Percentiles rank a stretch among this genome's conserved stretches.
Evolutionary conservation across 768 basidiomycete genomes (phyloP).

Genomic region (Russula dissimulans): DNA sequence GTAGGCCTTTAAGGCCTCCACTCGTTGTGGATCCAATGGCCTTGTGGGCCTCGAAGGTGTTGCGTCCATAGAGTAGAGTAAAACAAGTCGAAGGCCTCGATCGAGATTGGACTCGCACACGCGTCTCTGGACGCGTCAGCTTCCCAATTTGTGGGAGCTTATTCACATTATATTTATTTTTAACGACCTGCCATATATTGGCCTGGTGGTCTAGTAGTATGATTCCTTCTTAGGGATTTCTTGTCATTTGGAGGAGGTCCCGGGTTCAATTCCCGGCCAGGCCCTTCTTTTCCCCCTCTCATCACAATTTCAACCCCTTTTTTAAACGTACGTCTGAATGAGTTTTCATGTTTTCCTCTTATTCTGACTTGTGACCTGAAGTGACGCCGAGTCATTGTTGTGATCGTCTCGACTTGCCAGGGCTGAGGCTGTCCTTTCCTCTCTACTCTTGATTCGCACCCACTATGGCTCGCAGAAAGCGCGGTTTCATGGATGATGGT

Average conservation of each 20-base stretch:
- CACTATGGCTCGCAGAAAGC: slow-evolving; percentile 67
- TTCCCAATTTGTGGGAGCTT: slow-evolving; percentile 1
- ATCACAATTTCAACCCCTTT: too few relatives aligned
- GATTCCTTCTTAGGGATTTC: slow-evolving; percentile 49
- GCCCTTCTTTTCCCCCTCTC: slow-evolving; percentile 30
- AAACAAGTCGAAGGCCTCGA: neutral
- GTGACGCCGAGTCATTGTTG: slow-evolving; percentile 7
- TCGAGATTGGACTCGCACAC: neutral
- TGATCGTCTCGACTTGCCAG: neutral
- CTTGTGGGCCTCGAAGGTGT: slow-evolving; percentile 30
- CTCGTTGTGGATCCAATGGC: slow-evolving; percentile 59
- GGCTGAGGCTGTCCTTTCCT: neutral
- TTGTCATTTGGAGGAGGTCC: slow-evolving; percentile 62
- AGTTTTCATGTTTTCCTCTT: neutral
- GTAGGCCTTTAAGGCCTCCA: slow-evolving; percentile 67
- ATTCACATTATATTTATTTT: neutral
- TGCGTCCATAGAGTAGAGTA: slow-evolving; percentile 21
- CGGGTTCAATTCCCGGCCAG: slow-evolving; percentile 83
- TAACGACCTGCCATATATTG: slow-evolving; percentile 5
- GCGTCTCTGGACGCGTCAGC: slow-evolving; percentile 24
- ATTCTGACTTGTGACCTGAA: neutral
- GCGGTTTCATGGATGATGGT: slow-evolving; percentile 61
- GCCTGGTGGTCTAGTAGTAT: slow-evolving; percentile 44
- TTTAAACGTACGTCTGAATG: too few relatives aligned
- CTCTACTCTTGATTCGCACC: neutral